Conservation (phyloP, 805 yeast genomes). For the Tetrapisispora phaffii region DNA sequence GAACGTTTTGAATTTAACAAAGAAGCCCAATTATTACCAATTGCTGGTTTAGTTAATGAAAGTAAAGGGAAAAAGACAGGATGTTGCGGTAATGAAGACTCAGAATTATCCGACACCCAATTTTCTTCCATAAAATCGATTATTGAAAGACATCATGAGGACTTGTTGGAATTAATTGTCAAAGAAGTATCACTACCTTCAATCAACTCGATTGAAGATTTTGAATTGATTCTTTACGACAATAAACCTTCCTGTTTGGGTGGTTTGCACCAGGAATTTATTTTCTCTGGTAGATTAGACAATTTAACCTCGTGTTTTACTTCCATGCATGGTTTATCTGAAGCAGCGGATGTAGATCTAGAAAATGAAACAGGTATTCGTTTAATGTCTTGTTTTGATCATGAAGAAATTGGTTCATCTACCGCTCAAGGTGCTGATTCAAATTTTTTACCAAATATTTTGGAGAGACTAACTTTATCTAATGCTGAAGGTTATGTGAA, state of each 20-base stretch:
- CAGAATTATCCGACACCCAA: constrained; percentile 10
- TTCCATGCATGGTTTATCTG: constrained; percentile 61
- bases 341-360: constrained; percentile 37
- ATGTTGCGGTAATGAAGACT: constrained; percentile 40
- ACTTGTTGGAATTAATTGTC: constrained; percentile 61
- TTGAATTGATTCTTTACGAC: constrained; percentile 79
- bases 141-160: constrained; percentile 66
- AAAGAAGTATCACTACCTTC: constrained; percentile 43
- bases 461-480: constrained; percentile 52
- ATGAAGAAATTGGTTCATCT: constrained; percentile 89
- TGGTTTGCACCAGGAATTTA: constrained; percentile 82
- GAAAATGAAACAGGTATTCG: constrained; percentile 49
- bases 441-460: constrained; percentile 70
- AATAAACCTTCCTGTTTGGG: constrained; percentile 77
- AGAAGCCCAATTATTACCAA: constrained; percentile 78
- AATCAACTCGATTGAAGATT: constrained; percentile 65
- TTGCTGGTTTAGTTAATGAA: constrained; percentile 52
- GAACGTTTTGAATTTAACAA: constrained; percentile 78
- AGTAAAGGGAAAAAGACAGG: constrained; percentile 19
- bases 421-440: constrained; percentile 97
- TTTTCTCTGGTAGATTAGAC: constrained; percentile 86
- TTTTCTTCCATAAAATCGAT: constrained; percentile 46
- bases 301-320: constrained; percentile 82
- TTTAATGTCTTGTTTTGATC: constrained; percentile 79
- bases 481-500: constrained; percentile 22